Evolutionary conservation across 2,329 filamentous ascomycete genomes (phyloP), one percentile per base, ranked within the genome.

Genomic region (Penicillium sp.): DNA sequence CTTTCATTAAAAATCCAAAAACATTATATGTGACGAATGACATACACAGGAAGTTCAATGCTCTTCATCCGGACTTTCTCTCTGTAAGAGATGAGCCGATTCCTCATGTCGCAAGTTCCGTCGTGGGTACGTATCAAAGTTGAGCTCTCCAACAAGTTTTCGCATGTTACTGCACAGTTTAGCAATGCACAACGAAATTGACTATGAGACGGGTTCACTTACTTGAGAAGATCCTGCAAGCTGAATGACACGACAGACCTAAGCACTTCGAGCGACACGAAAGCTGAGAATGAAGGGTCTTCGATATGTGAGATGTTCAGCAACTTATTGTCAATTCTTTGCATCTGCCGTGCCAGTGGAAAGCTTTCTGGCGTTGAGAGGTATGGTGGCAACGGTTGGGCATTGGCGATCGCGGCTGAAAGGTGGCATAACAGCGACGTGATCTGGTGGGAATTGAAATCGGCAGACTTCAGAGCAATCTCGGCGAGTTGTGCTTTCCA

Each of bases 251-350:
- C 65, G 54, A 74, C 69, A 7, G 70, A 72, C 42, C 73, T 67
- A 48, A 75, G 19, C 10, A 92, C 86, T 71, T 92, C 89, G 63
- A 91, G 79, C 13, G 91, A 85, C 0, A 89, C 89, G 74, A 92
- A 92, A 45, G 88, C 87, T 7, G 87, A 85, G 75, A 91, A 92
- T 0, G 88, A 88, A 0, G 87, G 87, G 70, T 91, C 87, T 11
- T 85, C 82, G 57, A 91, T 82, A 72, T 91, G 87, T 55, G 80
- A 74, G 3, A 89, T 78, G 68, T 83, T 85, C 49, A 91, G 71
- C 25, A 91, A 83, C 58, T 84, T 82, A 6, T 76, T 75, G 66
- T 88, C 84, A 11, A 89, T 75, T 6, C 77, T 76, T 57, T 87
- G 83, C 6, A 91, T 78, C 30, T 82, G 82, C 4, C 81, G 75